Conservation (phyloP, 768 basidiomycete species). For the Russula earlei region DNA sequence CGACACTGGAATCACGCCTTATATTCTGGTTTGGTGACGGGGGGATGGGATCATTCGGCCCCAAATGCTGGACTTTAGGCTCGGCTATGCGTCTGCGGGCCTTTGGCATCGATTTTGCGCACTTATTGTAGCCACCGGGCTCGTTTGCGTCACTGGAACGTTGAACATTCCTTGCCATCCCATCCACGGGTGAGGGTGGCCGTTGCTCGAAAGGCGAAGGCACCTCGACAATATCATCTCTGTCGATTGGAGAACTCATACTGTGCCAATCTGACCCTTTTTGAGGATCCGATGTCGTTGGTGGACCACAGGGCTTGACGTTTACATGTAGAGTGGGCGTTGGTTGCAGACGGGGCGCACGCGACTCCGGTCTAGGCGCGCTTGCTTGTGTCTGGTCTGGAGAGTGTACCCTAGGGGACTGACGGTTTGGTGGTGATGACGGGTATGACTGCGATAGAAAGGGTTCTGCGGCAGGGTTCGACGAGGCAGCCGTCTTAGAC, state of each 20-base stretch:
- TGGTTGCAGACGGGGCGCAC: background rate
- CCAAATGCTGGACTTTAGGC: background rate
- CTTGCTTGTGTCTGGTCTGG: background rate
- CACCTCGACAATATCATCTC: background rate
- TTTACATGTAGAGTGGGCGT: background rate
- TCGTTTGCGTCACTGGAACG: background rate
- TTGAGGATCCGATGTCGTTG: background rate
- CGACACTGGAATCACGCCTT: constrained; percentile 8
- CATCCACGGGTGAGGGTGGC: background rate
- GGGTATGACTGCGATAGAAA: background rate
- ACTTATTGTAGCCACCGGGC: background rate
- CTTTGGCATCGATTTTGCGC: constrained; percentile 2
- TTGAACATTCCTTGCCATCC: background rate
- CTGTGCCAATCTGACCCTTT: background rate
- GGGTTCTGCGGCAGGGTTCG: background rate
- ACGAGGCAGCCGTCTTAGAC: background rate
- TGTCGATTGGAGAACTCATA: background rate
- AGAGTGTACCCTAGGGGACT: background rate
- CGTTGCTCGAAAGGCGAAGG: background rate
- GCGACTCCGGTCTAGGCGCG: background rate
- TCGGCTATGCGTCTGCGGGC: background rate
- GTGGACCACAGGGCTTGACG: background rate
- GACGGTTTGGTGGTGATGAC: background rate
- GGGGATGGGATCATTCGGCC: background rate
- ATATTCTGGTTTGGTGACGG: background rate